Evolutionary conservation across 495 filamentous ascomycete species (phyloP).

Genomic region (Rostrohypoxylon terebratum): DNA sequence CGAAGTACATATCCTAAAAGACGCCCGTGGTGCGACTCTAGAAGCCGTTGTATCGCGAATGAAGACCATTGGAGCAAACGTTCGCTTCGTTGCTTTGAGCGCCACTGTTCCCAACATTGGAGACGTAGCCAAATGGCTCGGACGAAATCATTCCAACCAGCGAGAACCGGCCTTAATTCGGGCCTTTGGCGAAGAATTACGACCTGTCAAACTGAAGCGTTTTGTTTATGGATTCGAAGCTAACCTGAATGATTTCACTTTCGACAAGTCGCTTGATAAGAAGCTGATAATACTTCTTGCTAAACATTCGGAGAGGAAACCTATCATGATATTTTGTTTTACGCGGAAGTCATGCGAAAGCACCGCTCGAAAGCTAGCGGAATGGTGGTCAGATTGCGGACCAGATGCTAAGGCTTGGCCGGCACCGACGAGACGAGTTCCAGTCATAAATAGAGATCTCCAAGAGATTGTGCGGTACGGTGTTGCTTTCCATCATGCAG

Average conservation of each 20-base stretch:
- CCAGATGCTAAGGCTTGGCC: constrained; percentile 74
- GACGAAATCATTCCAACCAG: constrained; percentile 74
- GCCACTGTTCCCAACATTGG: constrained; percentile 93
- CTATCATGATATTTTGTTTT: constrained; percentile 93
- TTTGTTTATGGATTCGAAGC: constrained; percentile 80
- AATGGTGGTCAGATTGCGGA: constrained; percentile 70
- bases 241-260: constrained; percentile 81
- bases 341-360: constrained; percentile 80
- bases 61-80: constrained; percentile 88
- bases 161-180: constrained; percentile 77
- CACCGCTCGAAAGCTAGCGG: constrained; percentile 80
- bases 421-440: constrained; percentile 65
- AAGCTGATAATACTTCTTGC: constrained; percentile 82
- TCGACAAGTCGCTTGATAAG: constrained; percentile 81
- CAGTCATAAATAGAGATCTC: constrained; percentile 71
- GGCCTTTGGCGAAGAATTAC: constrained; percentile 90
- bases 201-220: constrained; percentile 88
- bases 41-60: constrained; percentile 97
- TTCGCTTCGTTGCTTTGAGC: constrained; percentile 91
- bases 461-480: constrained; percentile 72
- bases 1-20: constrained; percentile 95
- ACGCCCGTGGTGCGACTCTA: constrained; percentile 86
- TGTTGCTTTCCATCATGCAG: constrained; percentile 95
- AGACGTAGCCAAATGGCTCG: constrained; percentile 94
- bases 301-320: constrained; percentile 81